phyloP scores from a whole-genome alignment of 2,329 filamentous ascomycete genomes.

The Eutypella sp. region DNA sequence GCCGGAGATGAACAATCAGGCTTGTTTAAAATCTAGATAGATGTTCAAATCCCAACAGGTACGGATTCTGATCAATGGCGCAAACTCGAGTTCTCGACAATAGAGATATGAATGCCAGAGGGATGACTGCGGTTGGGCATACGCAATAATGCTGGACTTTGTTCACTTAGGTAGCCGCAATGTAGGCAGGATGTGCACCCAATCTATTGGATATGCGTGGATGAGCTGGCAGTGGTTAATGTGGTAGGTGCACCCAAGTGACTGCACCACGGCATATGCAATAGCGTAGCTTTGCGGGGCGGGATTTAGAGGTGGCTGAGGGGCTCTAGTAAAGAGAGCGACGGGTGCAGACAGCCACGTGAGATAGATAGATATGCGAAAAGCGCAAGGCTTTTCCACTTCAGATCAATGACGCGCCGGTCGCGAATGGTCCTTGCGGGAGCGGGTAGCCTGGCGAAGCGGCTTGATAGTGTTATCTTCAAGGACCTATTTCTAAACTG shows the following conservation, averaged over 20 bases:
- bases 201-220: slow-evolving; percentile 55
- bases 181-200: slow-evolving; percentile 42
- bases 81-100: slow-evolving; percentile 20
- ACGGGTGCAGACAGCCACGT: slow-evolving; percentile 17
- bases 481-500: slow-evolving; percentile 25
- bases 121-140: slow-evolving; percentile 42
- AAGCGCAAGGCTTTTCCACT: slow-evolving; percentile 25
- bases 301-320: slow-evolving; percentile 43
- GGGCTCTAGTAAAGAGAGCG: slow-evolving; percentile 19
- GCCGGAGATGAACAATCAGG: slow-evolving; percentile 18
- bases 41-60: slow-evolving; percentile 7
- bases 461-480: slow-evolving; percentile 25
- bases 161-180: slow-evolving; percentile 40
- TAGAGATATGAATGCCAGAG: slow-evolving; percentile 20
- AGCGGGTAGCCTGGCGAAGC: slow-evolving; percentile 30
- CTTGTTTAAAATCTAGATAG: slow-evolving; percentile 13
- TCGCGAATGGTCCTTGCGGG: slow-evolving; percentile 24
- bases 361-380: slow-evolving; percentile 14
- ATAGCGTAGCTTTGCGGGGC: slow-evolving; percentile 42
- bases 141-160: slow-evolving; percentile 34
- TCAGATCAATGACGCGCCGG: slow-evolving; percentile 16
- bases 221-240: slow-evolving; percentile 56
- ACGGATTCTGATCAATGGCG: slow-evolving; percentile 14
- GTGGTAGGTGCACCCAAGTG: slow-evolving; percentile 48
- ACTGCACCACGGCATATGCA: slow-evolving; percentile 56